These are phyloP conservation scores for Leccinum subtestaceum DNA, from an alignment of 768 basidiomycete species.

Conservation along the genomic window DNA sequence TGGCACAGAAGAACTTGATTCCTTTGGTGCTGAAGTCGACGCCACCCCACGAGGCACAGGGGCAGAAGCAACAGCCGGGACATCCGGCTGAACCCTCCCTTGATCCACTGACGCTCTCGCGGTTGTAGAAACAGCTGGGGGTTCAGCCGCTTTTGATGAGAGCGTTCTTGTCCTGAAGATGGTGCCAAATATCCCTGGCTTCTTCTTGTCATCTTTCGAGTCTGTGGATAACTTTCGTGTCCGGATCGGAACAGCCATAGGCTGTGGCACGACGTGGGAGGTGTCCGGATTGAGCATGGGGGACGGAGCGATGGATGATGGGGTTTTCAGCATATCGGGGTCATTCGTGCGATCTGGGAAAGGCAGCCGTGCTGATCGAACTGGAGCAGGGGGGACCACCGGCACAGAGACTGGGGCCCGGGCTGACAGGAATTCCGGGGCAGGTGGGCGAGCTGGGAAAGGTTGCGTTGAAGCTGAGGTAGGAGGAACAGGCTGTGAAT, in stretches of 20 bases:
- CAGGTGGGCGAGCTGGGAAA: constrained; percentile 27
- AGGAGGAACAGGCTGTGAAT: constrained; percentile 27
- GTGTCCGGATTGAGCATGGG: constrained; percentile 41
- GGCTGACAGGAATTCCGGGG: constrained; percentile 17
- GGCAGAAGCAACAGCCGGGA: background rate
- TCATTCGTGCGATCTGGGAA: constrained; percentile 41
- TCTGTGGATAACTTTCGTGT: constrained; percentile 29
- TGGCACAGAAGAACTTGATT: constrained; percentile 5
- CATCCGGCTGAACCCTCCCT: constrained; percentile 13
- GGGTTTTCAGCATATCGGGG: constrained; percentile 55
- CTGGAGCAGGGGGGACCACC: constrained; percentile 30
- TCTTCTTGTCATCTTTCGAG: constrained; percentile 35
- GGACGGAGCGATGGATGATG: constrained; percentile 58
- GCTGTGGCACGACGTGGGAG: constrained; percentile 4
- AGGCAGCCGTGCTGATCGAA: constrained; percentile 21
- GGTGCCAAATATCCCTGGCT: constrained; percentile 27
- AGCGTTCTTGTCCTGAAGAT: constrained; percentile 33
- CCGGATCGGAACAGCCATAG: constrained; percentile 18
- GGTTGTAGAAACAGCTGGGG: constrained; percentile 19
- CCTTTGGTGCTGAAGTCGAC: constrained; percentile 18
- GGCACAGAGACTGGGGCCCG: constrained; percentile 32
- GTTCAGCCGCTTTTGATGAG: constrained; percentile 30
- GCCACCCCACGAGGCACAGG: constrained; percentile 15
- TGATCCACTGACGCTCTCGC: constrained; percentile 22
- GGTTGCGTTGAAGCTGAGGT: constrained; percentile 27